Evolutionary conservation across 345 rosid species (phyloP).

Genomic region (Lepidium aucheri): DNA sequence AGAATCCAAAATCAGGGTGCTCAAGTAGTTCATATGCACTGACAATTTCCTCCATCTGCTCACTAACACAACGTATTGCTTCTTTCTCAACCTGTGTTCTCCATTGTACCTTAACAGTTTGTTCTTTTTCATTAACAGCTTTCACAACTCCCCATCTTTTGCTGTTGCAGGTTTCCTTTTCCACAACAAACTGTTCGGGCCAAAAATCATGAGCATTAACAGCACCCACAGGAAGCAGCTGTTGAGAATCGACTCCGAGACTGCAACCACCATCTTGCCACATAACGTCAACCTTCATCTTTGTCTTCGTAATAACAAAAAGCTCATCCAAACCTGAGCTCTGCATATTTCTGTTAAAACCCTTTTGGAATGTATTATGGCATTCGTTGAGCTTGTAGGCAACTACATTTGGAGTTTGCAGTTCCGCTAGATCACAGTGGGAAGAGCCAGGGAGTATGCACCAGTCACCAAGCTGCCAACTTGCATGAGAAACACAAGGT

Average conservation of each 20-base stretch:
- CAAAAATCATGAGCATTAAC: constrained; percentile 75
- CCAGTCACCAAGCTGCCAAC: constrained; percentile 98
- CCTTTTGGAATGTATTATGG: constrained; percentile 26
- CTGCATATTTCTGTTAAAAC: constrained; percentile 28
- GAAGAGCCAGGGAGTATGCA: constrained; percentile 50
- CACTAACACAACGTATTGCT: constrained; percentile 22
- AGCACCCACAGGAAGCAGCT: constrained; percentile 51
- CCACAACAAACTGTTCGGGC: constrained; percentile 86
- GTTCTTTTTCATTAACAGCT: constrained; percentile 67
- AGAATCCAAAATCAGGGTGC: constrained; percentile 69
- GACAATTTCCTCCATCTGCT: constrained; percentile 50
- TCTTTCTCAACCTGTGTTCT: constrained; percentile 26
- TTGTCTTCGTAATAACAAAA: constrained; percentile 56
- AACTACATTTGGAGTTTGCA: constrained; percentile 14
- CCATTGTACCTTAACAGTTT: constrained; percentile 71
- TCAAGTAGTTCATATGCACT: constrained; percentile 85
- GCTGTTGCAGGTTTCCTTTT: constrained; percentile 38
- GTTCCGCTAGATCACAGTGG: constrained; percentile 17
- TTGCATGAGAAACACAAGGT: constrained; percentile 59
- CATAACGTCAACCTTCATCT: constrained; percentile 53
- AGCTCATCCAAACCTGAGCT: constrained; percentile 31
- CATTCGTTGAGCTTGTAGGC: constrained; percentile 12
- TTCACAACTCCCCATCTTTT: constrained; percentile 66
- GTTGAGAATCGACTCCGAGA: constrained; percentile 46
- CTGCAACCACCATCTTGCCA: constrained; percentile 84